These are phyloP conservation scores for Trifolium fragiferum DNA, from an alignment of 306 rosid genomes.

Conservation along the genomic window DNA sequence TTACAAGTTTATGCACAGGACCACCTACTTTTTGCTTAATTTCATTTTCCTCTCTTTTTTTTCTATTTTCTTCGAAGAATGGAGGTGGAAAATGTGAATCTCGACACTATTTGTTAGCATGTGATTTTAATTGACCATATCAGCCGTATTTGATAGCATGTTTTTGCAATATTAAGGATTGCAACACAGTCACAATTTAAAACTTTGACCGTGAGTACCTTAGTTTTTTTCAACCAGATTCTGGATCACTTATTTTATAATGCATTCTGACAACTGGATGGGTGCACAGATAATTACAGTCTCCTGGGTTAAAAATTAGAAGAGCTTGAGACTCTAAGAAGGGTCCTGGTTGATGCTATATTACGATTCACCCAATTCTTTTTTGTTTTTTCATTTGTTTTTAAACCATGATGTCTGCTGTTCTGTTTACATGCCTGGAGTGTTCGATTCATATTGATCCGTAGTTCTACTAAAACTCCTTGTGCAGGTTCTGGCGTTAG, in stretches of 20 bases:
- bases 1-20: neutral
- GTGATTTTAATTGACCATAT: no score
- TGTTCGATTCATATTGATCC: slow-evolving; percentile 32
- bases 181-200: neutral
- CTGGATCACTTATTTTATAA: slow-evolving; percentile 8
- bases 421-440: slow-evolving; percentile 5
- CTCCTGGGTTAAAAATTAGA: neutral
- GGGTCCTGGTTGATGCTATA: slow-evolving; percentile 20
- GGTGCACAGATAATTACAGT: neutral
- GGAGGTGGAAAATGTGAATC: neutral
- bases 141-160: neutral
- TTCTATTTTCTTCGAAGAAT: neutral
- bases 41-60: neutral
- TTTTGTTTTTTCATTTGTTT: slow-evolving; percentile 11
- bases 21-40: slow-evolving; percentile 2
- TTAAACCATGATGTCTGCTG: slow-evolving; percentile 19
- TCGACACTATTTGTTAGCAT: neutral
- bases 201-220: neutral
- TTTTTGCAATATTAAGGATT: neutral
- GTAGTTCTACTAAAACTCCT: slow-evolving; percentile 21
- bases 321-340: slow-evolving; percentile 24
- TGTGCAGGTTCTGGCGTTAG: slow-evolving; percentile 93
- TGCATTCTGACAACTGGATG: neutral
- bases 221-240: slow-evolving; percentile 5
- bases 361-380: neutral